Conservation (phyloP, 2,329 filamentous ascomycete species). For the Thermoascus crustaceus region DNA sequence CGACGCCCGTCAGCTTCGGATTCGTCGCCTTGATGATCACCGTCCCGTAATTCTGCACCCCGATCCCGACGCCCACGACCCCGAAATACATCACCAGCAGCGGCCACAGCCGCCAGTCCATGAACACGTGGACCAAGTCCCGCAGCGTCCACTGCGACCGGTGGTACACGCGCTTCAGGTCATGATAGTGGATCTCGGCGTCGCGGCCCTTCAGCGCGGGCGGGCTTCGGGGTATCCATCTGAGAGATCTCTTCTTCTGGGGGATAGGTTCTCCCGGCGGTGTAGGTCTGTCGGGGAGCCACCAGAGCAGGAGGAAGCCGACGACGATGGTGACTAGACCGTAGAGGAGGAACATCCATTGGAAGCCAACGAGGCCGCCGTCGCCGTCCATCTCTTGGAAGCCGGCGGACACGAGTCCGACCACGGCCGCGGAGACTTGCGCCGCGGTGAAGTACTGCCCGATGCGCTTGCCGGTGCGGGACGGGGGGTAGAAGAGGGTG, state of each 20-base stretch:
- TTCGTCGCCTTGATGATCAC: constrained; percentile 78
- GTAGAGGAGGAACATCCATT: constrained; percentile 77
- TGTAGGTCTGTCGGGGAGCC: constrained; percentile 76
- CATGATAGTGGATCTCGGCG: constrained; percentile 72
- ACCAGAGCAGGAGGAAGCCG: constrained; percentile 71
- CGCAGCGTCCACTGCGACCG: constrained; percentile 61
- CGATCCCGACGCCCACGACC: constrained; percentile 85
- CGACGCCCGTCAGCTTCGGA: constrained; percentile 60
- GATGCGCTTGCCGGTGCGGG: constrained; percentile 76
- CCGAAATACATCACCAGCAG: constrained; percentile 88
- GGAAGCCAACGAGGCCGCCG: constrained; percentile 60
- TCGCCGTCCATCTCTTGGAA: constrained; percentile 85
- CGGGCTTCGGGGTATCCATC: constrained; percentile 59
- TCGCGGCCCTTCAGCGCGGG: constrained; percentile 71
- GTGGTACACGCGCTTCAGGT: constrained; percentile 73
- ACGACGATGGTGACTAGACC: constrained; percentile 66
- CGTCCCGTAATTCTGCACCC: constrained; percentile 78
- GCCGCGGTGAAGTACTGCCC: constrained; percentile 84
- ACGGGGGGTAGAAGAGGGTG: constrained; percentile 84
- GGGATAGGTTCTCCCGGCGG: constrained; percentile 46
- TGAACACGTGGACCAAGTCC: constrained; percentile 62
- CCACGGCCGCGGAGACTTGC: constrained; percentile 80
- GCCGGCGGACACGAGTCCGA: constrained; percentile 80
- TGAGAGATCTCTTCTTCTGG: constrained; percentile 30
- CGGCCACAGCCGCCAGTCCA: constrained; percentile 86